Evolutionary conservation across 108 stramenopile species (phyloP), one percentile per base, ranked within the genome.

Genomic region (Cyclotella kingstonii): DNA sequence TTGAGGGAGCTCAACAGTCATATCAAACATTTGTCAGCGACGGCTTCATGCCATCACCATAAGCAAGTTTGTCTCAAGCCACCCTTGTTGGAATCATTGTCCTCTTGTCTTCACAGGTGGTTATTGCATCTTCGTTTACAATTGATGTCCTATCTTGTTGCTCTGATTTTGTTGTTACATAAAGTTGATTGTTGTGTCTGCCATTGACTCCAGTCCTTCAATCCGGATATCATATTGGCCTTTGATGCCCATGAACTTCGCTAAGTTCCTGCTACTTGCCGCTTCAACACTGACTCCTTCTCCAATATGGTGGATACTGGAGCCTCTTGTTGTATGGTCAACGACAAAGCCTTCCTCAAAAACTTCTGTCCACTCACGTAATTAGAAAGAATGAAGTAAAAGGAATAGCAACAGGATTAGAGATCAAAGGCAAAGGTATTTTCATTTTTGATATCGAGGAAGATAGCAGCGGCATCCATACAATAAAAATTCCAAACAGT

Each of bases 271-370:
- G 27, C 14, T 27, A 50, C 10, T 6, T 15, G 28, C 4, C 62
- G 36, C 22, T 51, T 54, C 28, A 42, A 65, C 53, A 44, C 53
- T 1, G 52, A 65, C 53, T 65, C 64, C 42, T 54, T 48, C 19
- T 12, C 35, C 0, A 67, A 57, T 14, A 55, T 54, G 25, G 54
- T 67, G 11, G 55, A 67, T 33, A 56, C 35, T 23, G 35, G 39
- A 22, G 54, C 53, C 29, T 67, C 66, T 30, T 18, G 46, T n/a
- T 48, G 45, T 30, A 67, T 56, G 66, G 34, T 33, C n/a, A 28
- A 33, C 29, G 8, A 35, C 1, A 39, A 21, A 23, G 17, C 28
- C 15, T 34, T 19, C 15, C 49, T 67, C 33, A 6, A 49, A 12
- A 29, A 67, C 39, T 27, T 54, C 26, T 19, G 0, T 1, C 27